phyloP scores from a whole-genome alignment of 2,329 filamentous ascomycete genomes.

The Akanthomyces uredinophilus region DNA sequence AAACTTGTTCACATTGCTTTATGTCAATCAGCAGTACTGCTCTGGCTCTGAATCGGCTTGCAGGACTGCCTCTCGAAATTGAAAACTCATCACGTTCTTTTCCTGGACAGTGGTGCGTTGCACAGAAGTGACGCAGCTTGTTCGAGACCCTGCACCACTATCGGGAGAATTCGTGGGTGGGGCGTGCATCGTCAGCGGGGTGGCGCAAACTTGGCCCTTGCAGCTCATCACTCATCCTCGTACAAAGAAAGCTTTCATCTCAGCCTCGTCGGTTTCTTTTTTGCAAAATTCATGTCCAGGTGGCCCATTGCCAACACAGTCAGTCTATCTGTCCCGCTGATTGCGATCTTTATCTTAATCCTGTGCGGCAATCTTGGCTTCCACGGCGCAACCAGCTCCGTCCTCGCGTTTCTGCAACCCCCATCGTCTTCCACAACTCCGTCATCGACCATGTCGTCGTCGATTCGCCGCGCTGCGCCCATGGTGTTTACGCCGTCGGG shows the following conservation, averaged over 20 bases:
- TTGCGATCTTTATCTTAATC: background rate
- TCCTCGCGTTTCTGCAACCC: background rate
- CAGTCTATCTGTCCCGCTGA: background rate
- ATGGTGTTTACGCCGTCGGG: conserved; percentile 74
- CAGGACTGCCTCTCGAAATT: no score
- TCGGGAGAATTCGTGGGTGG: background rate
- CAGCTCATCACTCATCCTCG: background rate
- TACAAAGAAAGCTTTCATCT: background rate
- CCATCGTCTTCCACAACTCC: background rate
- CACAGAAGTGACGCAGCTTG: background rate
- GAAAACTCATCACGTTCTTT: no score
- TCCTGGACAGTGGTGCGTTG: background rate
- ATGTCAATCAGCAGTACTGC: background rate
- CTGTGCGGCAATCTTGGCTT: background rate
- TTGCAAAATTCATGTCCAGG: background rate
- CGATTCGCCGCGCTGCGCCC: conserved; percentile 37
- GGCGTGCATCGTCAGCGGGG: background rate
- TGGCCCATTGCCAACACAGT: background rate
- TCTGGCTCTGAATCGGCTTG: no score
- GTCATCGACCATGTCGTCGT: conserved; percentile 18
- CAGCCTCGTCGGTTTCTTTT: background rate
- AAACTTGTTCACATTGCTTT: no score
- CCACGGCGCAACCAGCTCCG: background rate
- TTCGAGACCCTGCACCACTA: background rate
- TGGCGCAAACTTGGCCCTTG: background rate